Percentiles rank a stretch among this genome's conserved stretches.
Evolutionary conservation across 1,284 basidiomycete species (phyloP).

Genomic region (Ganoderma sp.): DNA sequence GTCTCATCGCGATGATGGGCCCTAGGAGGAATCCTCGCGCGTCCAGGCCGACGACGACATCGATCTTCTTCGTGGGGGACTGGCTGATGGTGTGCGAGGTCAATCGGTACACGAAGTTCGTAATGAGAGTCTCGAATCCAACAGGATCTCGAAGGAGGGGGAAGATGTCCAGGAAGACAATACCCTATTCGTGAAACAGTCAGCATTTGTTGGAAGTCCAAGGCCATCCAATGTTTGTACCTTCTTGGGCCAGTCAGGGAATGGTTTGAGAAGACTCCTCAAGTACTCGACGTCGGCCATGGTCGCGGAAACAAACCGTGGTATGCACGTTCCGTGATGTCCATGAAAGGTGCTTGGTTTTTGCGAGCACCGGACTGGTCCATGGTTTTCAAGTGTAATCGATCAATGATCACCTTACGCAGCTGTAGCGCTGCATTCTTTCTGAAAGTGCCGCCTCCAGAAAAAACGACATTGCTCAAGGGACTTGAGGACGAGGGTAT

Average conservation of each 20-base stretch:
- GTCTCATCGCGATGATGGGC: constrained; percentile 87
- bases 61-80: constrained; percentile 74
- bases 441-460: too few relatives aligned
- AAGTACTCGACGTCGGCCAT: constrained; percentile 85
- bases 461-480: constrained; percentile 6
- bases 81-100: constrained; percentile 76
- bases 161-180: constrained; percentile 89
- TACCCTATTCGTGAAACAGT: constrained; percentile 55
- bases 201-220: background rate
- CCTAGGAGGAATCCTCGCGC: constrained; percentile 97
- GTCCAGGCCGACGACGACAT: constrained; percentile 95
- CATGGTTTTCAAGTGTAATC: constrained; percentile 10
- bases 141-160: constrained; percentile 86
- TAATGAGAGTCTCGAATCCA: constrained; percentile 90
- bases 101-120: constrained; percentile 88
- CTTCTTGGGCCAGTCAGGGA: constrained; percentile 90
- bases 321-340: background rate
- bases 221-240: constrained; percentile 46
- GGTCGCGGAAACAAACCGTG: constrained; percentile 11
- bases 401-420: constrained; percentile 14
- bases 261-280: constrained; percentile 66
- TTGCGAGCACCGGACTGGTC: constrained; percentile 5
- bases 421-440: background rate
- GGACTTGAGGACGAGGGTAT: too few relatives aligned
- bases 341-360: background rate